Conservation (phyloP, 2,329 filamentous ascomycete species). For the Colletotrichum sp. region DNA sequence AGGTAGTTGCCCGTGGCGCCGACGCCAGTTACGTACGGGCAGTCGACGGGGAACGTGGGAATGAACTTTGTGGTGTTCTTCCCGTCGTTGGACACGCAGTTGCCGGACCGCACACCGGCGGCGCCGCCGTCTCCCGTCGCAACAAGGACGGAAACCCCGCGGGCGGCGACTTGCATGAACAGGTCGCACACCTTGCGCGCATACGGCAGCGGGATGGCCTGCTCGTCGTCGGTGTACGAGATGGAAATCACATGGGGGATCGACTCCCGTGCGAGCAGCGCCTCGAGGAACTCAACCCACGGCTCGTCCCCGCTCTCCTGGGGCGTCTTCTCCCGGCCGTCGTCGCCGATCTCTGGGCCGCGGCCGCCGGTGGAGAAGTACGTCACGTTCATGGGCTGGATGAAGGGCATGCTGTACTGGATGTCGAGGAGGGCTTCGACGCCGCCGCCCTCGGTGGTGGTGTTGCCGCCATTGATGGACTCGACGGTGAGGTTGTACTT, state of each 20-base stretch:
- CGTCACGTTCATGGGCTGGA: not conserved
- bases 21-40: constrained; percentile 38
- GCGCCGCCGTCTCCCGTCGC: constrained; percentile 33
- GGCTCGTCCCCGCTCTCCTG: constrained; percentile 31
- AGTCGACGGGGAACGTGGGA: constrained; percentile 54
- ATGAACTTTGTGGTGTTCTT: constrained; percentile 58
- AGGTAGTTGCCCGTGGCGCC: constrained; percentile 31
- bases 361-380: constrained; percentile 5
- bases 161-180: constrained; percentile 36
- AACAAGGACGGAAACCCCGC: constrained; percentile 33
- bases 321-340: not conserved
- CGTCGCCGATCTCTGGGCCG: not conserved
- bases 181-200: constrained; percentile 33
- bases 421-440: not conserved
- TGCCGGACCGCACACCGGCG: not conserved
- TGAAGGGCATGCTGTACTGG: constrained; percentile 1
- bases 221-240: constrained; percentile 40
- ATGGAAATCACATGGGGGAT: constrained; percentile 38
- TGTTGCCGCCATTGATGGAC: not conserved
- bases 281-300: constrained; percentile 32
- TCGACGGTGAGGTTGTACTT: constrained; percentile 1
- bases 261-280: constrained; percentile 28
- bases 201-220: constrained; percentile 32
- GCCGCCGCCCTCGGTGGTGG: not conserved
- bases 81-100: constrained; percentile 60